These are phyloP conservation scores for Xerocomus minutiporus DNA, from an alignment of 1,284 basidiomycete genomes.

Conservation along the genomic window DNA sequence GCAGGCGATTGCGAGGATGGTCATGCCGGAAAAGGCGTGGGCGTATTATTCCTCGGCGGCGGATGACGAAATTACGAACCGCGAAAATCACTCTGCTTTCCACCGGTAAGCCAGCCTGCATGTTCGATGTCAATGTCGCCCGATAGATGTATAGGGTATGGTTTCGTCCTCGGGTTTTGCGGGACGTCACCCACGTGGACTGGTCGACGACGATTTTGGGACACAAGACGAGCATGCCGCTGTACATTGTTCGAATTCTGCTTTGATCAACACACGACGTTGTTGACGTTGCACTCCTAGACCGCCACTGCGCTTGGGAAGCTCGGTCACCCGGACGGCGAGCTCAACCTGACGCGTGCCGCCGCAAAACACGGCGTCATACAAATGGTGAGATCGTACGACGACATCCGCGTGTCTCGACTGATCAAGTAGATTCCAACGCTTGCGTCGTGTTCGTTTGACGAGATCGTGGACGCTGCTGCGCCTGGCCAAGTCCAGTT, in stretches of 20 bases:
- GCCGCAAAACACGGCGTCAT: constrained; percentile 78
- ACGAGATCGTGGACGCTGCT: constrained; percentile 83
- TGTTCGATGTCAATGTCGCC: neutral
- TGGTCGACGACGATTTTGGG: constrained; percentile 81
- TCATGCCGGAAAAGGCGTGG: constrained; percentile 81
- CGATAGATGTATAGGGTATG: constrained; percentile 59
- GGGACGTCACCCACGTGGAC: constrained; percentile 80
- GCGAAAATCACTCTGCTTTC: constrained; percentile 87
- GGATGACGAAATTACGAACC: constrained; percentile 83
- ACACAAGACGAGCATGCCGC: constrained; percentile 66
- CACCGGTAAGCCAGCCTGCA: constrained; percentile 52
- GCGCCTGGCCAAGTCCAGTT: constrained; percentile 73
- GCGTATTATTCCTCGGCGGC: constrained; percentile 86
- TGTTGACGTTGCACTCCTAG: constrained; percentile 32
- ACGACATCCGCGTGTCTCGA: neutral
- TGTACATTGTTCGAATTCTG: constrained; percentile 60
- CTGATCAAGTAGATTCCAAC: constrained; percentile 68
- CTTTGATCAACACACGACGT: neutral
- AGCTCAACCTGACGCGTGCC: constrained; percentile 81
- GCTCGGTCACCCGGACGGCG: constrained; percentile 91
- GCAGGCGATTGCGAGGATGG: constrained; percentile 66
- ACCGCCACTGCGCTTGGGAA: constrained; percentile 82
- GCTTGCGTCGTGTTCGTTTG: constrained; percentile 84
- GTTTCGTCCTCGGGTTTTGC: constrained; percentile 87
- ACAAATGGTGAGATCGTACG: constrained; percentile 66